These are phyloP conservation scores for Apiospora hydei DNA, from an alignment of 2,329 filamentous ascomycete species.

Conservation along the genomic window DNA sequence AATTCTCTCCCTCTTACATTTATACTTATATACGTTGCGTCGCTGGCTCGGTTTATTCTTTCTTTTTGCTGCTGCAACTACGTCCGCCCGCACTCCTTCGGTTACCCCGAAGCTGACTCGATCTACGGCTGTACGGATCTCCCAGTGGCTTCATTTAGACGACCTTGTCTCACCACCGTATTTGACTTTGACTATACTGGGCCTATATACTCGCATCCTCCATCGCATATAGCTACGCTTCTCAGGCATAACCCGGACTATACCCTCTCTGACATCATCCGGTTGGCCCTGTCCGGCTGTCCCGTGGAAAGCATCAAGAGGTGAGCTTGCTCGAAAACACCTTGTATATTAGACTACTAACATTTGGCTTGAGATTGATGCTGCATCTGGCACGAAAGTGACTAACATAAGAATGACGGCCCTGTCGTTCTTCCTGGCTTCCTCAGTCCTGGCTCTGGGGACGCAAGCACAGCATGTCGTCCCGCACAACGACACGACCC, in stretches of 20 bases:
- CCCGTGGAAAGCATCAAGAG: background rate
- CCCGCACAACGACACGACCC: conserved; percentile 16
- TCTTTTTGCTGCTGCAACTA: background rate
- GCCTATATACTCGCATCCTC: background rate
- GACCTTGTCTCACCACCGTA: conserved; percentile 4
- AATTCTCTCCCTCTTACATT: background rate
- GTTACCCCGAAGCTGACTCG: background rate
- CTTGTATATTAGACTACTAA: background rate
- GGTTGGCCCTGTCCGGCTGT: background rate
- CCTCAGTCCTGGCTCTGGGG: background rate
- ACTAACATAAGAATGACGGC: conserved; percentile 4
- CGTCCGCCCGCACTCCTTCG: background rate
- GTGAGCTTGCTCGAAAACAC: background rate
- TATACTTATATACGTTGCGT: background rate
- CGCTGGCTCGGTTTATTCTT: conserved; percentile 5
- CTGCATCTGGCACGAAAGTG: background rate
- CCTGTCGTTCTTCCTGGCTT: conserved; percentile 2
- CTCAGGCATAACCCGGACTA: background rate
- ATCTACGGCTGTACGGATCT: background rate
- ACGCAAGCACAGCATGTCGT: conserved; percentile 17
- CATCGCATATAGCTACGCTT: conserved; percentile 5
- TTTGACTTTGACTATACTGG: conserved; percentile 2
- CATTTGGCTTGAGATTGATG: background rate
- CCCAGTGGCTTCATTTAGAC: conserved; percentile 3
- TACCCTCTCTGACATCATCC: background rate